Base-by-base conservation (phyloP, 192 early-diverging fungal species). In the Coemansia sp. region DNA sequence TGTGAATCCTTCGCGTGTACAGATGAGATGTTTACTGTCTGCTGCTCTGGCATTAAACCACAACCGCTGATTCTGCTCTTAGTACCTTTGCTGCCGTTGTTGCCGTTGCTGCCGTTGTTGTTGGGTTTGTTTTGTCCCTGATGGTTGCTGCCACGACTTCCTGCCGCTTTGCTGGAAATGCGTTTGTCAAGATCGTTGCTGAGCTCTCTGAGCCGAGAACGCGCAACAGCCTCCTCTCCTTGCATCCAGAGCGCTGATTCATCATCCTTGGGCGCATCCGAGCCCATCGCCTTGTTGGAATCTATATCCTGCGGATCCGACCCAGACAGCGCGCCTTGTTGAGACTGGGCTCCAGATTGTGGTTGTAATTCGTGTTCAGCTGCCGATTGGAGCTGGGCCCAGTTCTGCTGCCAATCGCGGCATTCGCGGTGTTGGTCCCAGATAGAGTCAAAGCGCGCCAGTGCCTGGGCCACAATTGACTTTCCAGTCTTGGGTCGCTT, bases 351-450 rank as follows among this genome's bases (percentile, higher is more conserved):
- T 45, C 32, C 32, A 32, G n/a, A 11, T 32, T 16, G 9, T 43
- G 2, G 8, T 45, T 9, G 44, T 14, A 14, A 9, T 9, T 9
- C 44, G 5, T 45, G 13, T 12, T 45, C 44, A 14, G 44, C 51
- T 12, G 40, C 62, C 14, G 19, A 19, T 63, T 77, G 80, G 13
- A 71, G 61, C 19, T 42, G 62, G n/a, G 56, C 63, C 80, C 80
- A 83, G 19, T 61, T 69, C 25, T 56, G 64, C 58, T 77, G 75
- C 80, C 75, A 73, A 10, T 50, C 63, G 20, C 63, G 37, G 67
- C 75, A 76, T 49, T 74, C 66, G 40, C 14, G 17, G 51, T 77
- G 69, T 48, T 70, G 75, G 38, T 20, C 40, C 75, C 80, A 83
- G 37, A 83, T 71, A 3, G 64, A 66, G n/a, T 77, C 69, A 37